Percentiles rank a stretch among this genome's conserved stretches.
Conservation (phyloP, 2,329 filamentous ascomycete species). For the Apiospora arundinis region DNA sequence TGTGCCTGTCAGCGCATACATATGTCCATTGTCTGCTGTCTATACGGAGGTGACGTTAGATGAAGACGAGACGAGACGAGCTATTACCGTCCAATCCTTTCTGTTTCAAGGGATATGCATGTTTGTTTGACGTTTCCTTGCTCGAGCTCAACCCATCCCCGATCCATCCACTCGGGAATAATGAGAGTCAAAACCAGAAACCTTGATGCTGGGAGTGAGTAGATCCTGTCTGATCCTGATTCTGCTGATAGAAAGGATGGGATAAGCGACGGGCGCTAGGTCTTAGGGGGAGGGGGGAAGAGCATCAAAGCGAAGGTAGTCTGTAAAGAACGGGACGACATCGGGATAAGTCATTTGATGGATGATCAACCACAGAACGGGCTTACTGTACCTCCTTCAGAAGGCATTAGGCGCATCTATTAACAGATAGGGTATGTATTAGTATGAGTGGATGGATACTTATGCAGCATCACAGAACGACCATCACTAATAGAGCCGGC, state of each 20-base stretch:
- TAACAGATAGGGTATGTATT: background rate
- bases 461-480: background rate
- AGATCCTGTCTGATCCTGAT: background rate
- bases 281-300: background rate
- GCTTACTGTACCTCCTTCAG: background rate
- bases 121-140: constrained; percentile 15
- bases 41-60: background rate
- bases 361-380: background rate
- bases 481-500: background rate
- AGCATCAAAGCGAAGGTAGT: background rate
- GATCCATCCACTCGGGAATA: background rate
- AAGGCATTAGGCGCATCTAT: background rate
- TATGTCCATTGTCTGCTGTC: background rate
- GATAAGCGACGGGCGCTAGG: background rate
- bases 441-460: background rate
- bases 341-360: background rate
- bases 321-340: background rate
- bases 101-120: constrained; percentile 17
- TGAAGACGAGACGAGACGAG: background rate
- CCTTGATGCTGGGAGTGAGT: background rate
- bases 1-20: background rate
- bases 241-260: constrained; percentile 1
- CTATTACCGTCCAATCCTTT: background rate
- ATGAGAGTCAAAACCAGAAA: constrained; percentile 3
- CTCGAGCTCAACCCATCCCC: constrained; percentile 2